Evolutionary conservation across 169 alveolate genomes (phyloP).

Genomic region (Blepharisma undulans): DNA sequence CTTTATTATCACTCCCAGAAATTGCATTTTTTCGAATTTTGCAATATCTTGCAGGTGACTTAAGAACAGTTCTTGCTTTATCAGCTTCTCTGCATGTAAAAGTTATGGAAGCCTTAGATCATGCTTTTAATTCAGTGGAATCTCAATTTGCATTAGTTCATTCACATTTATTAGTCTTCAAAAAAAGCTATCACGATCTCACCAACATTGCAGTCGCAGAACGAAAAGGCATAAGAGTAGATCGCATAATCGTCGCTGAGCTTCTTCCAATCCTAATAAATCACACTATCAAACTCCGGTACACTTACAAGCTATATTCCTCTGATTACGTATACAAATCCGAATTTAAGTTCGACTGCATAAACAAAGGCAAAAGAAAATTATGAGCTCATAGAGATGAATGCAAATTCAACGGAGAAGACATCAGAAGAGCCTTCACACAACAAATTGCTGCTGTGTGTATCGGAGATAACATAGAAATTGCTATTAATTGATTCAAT

Average conservation of each 20-base stretch:
- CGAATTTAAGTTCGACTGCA: conserved; percentile 33
- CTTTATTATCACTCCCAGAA: conserved; percentile 6
- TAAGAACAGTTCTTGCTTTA: conserved; percentile 5
- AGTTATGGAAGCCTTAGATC: conserved; percentile 19
- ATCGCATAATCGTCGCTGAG: conserved; percentile 34
- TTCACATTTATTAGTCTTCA: not conserved
- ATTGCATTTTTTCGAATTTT: not conserved
- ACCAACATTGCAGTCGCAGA: not conserved
- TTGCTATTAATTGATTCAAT: conserved; percentile 32
- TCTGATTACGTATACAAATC: not conserved
- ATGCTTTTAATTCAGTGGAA: conserved; percentile 12
- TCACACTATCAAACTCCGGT: conserved; percentile 27
- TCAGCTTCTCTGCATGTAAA: not conserved
- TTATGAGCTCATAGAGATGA: conserved; percentile 42
- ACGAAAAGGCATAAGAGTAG: conserved; percentile 17
- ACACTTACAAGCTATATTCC: not conserved
- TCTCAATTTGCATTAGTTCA: conserved; percentile 37
- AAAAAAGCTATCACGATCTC: conserved; percentile 3
- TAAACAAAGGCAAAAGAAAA: not conserved
- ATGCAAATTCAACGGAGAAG: conserved; percentile 47
- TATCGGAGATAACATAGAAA: not conserved
- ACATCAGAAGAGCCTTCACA: conserved; percentile 20
- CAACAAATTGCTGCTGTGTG: conserved; percentile 26
- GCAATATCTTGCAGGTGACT: conserved; percentile 10
- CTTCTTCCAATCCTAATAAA: not conserved